These are phyloP conservation scores for Tolypocladium cylindrosporum DNA, from an alignment of 2,329 filamentous ascomycete genomes.

Conservation along the genomic window DNA sequence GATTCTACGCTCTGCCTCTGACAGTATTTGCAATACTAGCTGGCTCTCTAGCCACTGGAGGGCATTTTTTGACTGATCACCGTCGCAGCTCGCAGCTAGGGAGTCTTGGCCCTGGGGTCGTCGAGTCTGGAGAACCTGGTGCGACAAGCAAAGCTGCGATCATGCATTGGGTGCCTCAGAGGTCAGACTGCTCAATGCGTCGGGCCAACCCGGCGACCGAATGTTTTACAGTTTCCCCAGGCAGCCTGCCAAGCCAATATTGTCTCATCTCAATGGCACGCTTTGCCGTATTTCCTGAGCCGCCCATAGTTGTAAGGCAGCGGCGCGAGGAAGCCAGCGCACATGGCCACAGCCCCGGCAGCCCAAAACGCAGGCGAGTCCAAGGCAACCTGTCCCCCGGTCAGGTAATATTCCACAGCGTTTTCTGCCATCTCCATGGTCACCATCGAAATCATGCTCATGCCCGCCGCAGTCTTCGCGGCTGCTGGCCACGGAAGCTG, in stretches of 20 bases:
- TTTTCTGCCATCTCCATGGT: conserved; percentile 49
- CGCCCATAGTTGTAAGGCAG: conserved; percentile 44
- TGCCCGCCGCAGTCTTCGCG: conserved; percentile 41
- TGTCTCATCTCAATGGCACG: conserved; percentile 28
- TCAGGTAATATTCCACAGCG: conserved; percentile 43
- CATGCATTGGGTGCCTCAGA: not conserved
- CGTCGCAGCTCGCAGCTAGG: not conserved
- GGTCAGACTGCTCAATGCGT: not conserved
- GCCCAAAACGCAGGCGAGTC: conserved; percentile 39
- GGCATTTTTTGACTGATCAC: not conserved
- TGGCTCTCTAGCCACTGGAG: too few relatives aligned
- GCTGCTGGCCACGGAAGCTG: conserved; percentile 34
- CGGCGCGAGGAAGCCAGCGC: conserved; percentile 36
- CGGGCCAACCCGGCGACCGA: not conserved
- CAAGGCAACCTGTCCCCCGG: conserved; percentile 37
- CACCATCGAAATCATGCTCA: conserved; percentile 50
- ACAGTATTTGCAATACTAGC: not conserved
- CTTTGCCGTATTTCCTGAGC: conserved; percentile 36
- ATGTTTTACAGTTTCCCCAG: not conserved
- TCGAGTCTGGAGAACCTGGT: not conserved
- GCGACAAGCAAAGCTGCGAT: not conserved
- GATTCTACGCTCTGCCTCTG: not conserved
- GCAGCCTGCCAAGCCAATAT: not conserved
- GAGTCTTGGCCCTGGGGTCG: not conserved
- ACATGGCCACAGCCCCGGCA: conserved; percentile 33